Percentiles rank a stretch among this genome's conserved stretches.
phyloP scores from a whole-genome alignment of 441 rosid species.

The Euphorbia corollata region DNA sequence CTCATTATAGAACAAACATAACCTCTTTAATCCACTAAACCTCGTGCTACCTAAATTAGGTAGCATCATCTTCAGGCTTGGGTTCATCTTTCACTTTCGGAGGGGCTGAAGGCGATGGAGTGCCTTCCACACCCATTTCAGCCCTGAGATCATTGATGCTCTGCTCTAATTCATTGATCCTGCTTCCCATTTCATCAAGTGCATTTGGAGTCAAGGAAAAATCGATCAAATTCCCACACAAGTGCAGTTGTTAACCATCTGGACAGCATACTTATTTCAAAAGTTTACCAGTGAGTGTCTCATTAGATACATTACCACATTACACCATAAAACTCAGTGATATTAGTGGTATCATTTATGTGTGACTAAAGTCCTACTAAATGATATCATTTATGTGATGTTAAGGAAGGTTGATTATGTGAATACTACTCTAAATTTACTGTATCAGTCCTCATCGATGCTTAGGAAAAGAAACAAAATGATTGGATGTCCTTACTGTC shows the following conservation, averaged over 20 bases:
- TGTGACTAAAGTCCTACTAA: too few species aligned
- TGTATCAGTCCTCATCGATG: background rate
- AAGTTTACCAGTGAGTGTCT: background rate
- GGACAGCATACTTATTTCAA: background rate
- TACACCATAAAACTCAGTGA: background rate
- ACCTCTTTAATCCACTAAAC: background rate
- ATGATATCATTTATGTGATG: background rate
- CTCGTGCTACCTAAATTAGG: slow-evolving; percentile 11
- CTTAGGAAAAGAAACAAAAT: background rate
- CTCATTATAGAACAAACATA: background rate
- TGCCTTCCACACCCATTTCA: slow-evolving; percentile 63
- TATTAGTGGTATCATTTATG: too few species aligned
- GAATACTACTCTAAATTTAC: too few species aligned
- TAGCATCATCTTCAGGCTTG: slow-evolving; percentile 40
- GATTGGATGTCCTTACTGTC: background rate
- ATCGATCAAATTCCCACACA: slow-evolving; percentile 14
- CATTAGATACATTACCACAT: background rate
- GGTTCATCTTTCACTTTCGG: slow-evolving; percentile 40
- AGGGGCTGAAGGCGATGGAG: slow-evolving; percentile 49
- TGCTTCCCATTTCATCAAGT: slow-evolving; percentile 69
- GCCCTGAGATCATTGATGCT: slow-evolving; percentile 51
- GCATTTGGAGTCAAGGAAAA: slow-evolving; percentile 33
- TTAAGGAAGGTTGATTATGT: background rate
- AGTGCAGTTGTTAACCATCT: background rate
- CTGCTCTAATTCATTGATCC: slow-evolving; percentile 66